Evolutionary conservation across 257 asterid species (phyloP), one percentile per base, ranked within the genome.

Genomic region (Solanum megistacrolobum): DNA sequence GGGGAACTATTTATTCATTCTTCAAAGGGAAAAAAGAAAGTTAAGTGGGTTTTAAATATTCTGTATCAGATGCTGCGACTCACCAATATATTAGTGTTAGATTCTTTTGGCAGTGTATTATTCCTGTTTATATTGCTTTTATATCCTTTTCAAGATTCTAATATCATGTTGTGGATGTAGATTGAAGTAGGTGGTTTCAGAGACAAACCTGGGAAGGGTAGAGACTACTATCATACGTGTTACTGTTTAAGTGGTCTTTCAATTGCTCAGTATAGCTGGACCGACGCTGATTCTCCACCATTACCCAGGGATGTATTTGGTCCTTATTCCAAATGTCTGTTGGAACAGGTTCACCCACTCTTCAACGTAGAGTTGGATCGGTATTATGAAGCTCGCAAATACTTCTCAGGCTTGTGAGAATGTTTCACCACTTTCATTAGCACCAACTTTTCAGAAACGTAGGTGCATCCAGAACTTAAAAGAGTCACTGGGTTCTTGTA

Each of bases 191-290:
- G 99, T 87, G 99, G 99, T 87, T 97, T 97, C 90, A 93, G 97
- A 90, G 99, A 97, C 90, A 97, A 97, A 92, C 98, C 99, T 0
- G 98, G 98, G 60, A 97, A 97, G 93, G 91, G 91, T 16, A 92
- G 98, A 89, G 99, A 97, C 87, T 94, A 93, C 91, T 97, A 96
- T 65, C 99, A 97, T 86, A 95, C 99, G 16, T 97, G 99, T 84
- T 97, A 97, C 82, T 97, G 97, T 78, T 90, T 97, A 43, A 97
- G 99, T 89, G 99, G 99, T n/a, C 92, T 97, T 43, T 95, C 99
- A 23, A 11, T 94, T 78, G 86, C 94, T 88, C 99, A 97, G 87
- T 92, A 94, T 85, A 89, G 92, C 93, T 89, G 89, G 86, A 78
- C 89, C 36, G 90, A 60, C 84, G 89, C 91, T 0, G 91, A 91